Base-by-base conservation (phyloP, 1,284 basidiomycete genomes). In the Boletus semigastroideus region DNA sequence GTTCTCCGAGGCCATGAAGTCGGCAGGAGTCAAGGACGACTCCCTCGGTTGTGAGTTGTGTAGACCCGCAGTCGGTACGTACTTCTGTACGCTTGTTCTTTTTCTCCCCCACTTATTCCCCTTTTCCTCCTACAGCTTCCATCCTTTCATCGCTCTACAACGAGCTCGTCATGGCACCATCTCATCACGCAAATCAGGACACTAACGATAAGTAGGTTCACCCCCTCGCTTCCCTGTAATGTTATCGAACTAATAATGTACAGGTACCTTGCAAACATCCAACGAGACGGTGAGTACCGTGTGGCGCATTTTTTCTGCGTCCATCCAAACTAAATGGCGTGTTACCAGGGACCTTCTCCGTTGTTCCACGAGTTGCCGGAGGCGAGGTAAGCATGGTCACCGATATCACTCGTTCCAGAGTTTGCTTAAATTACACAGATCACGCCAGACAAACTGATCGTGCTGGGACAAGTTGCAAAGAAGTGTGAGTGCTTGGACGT, bases 41-140 rank as follows among this genome's bases (percentile, higher is more conserved):
- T 74, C 82, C 2, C 61, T 86, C 7, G 88, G 88, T 1, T 90
- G 88, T 60, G 88, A 90, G 65, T 69, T 84, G 25, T 91, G 88
- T 71, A 87, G 85, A 59, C 88, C 88, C 2, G 80, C 80, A 2
- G 75, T 90, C 37, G 87, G 78, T 14, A 82, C 77, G 57, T 45
- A 2, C 40, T 17, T 22, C 41, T 2, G 27, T 1, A 20, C 19
- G 34, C 27, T 34, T 8, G n/a, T 14, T 25, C 25, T 25, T 25
- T 39, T 19, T 19, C 30, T 34, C n/a, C 27, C 12, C 16, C 9
- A 36, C 37, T 55, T 22, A 51, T 25, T 7, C 16, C 5, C 8
- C n/a, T n/a, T n/a, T n/a, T n/a, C n/a, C 7, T 33, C 25, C 25
- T 37, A 12, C 22, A 64, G 62, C 56, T 13, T 64, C 60, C 49